A percentile compares a stretch with the other conserved stretches of the same genome.
Conservation (phyloP, 768 basidiomycete species). For the Pleurotus giganteus region DNA sequence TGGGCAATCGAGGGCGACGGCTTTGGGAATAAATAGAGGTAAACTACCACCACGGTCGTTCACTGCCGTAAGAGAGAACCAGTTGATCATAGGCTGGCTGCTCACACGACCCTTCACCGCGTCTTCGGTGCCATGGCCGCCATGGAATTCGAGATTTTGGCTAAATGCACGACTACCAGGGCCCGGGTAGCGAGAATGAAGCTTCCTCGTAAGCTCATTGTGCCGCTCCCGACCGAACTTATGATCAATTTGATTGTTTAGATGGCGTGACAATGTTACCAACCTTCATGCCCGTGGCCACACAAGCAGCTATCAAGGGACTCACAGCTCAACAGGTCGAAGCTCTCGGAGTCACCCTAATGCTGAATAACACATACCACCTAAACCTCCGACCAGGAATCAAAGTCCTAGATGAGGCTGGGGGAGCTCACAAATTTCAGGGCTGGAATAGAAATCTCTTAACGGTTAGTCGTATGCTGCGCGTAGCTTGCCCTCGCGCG, state of each 20-base stretch:
- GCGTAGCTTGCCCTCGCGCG: not conserved
- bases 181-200: conserved; percentile 87
- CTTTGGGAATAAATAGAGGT: not conserved
- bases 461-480: conserved; percentile 49
- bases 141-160: conserved; percentile 84
- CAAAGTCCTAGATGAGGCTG: conserved; percentile 66
- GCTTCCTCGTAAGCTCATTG: conserved; percentile 60
- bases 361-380: conserved; percentile 91
- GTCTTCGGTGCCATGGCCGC: conserved; percentile 17
- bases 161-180: conserved; percentile 76
- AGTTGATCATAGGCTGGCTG: not conserved
- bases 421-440: conserved; percentile 89
- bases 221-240: conserved; percentile 7
- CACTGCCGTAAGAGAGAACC: not conserved
- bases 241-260: conserved; percentile 23
- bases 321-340: conserved; percentile 85
- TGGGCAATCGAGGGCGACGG: not conserved
- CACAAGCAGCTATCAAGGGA: conserved; percentile 90
- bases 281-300: conserved; percentile 93
- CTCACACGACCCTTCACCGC: not conserved
- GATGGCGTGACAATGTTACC: conserved; percentile 83
- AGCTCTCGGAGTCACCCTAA: conserved; percentile 75
- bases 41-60: not conserved
- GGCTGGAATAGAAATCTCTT: conserved; percentile 85
- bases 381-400: conserved; percentile 84